Evolutionary conservation across 106 monocot species (phyloP), one percentile per base, ranked within the genome.

Genomic region (Dendrobium huoshanense): DNA sequence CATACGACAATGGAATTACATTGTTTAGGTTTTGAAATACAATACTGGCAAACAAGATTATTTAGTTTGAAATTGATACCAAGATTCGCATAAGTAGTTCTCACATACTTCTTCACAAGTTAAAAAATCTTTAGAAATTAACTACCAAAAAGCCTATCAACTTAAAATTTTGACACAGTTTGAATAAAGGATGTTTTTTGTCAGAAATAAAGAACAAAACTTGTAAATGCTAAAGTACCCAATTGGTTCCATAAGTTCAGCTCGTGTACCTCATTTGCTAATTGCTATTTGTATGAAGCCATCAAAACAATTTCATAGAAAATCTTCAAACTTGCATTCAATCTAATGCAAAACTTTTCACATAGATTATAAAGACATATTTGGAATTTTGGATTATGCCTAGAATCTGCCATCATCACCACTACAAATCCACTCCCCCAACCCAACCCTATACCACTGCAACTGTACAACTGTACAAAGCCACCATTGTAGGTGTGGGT

Each of bases 211-310:
- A 61, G 51, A 61, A 22, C 61, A 61, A 61, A 61, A 19, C 61
- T 61, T 22, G 22, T 6, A 5, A 61, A n/a, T 61, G 61, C 4
- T 61, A 10, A 3, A 61, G n/a, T 22, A 61, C 22, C 61, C 2
- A 61, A 61, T 22, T n/a, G 6, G 61, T 22, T 61, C 61, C 22
- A 61, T 61, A 61, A n/a, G 22, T 61, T 61, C 20, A 61, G 4
- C 22, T 61, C 22, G 22, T 61, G n/a, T n/a, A 22, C 3, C 2
- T 61, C 61, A 61, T 22, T 61, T 61, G n/a, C 61, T 61, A 61
- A 61, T 61, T 61, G 61, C n/a, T 61, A 22, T 61, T 61, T n/a
- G 61, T 22, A 61, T 61, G n/a, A 24, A 61, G 61, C 61, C 61
- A 61, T 61, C 61, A 61, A 61, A 61, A 61, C 13, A 51, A 13